Percentiles rank a stretch among this genome's conserved stretches.
Conservation (phyloP, 2,329 filamentous ascomycete genomes). For the Sphaerulina vaccinii region DNA sequence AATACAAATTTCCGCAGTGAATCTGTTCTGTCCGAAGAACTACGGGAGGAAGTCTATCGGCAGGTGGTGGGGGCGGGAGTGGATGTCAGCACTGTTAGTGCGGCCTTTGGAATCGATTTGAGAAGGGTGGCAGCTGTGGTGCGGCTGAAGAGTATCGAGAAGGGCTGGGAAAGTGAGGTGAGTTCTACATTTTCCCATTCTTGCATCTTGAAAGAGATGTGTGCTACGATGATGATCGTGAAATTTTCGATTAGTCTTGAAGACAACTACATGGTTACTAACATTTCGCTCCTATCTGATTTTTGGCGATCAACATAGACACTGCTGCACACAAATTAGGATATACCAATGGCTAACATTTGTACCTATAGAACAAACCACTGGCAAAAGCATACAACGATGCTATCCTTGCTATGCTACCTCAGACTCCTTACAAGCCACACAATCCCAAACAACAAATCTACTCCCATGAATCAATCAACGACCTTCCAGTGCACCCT, state of each 20-base stretch:
- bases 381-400: constrained; percentile 74
- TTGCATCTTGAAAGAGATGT: background rate
- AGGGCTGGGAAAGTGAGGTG: constrained; percentile 73
- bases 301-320: too few relatives aligned
- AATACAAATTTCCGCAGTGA: constrained; percentile 69
- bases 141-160: constrained; percentile 81
- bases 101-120: constrained; percentile 75
- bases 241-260: constrained; percentile 99
- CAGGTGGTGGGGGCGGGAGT: constrained; percentile 65
- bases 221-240: constrained; percentile 66
- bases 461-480: constrained; percentile 60
- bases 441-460: constrained; percentile 34
- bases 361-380: constrained; percentile 63
- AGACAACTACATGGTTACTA: constrained; percentile 92
- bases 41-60: constrained; percentile 71
- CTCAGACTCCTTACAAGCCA: constrained; percentile 56
- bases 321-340: background rate
- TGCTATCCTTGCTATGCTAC: constrained; percentile 78
- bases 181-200: constrained; percentile 41
- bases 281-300: constrained; percentile 75
- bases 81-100: constrained; percentile 73
- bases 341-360: constrained; percentile 8
- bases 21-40: constrained; percentile 70
- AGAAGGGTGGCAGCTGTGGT: constrained; percentile 82
- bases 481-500: constrained; percentile 61